Percentiles rank a stretch among this genome's conserved stretches.
These are phyloP conservation scores for Murraya koenigii DNA, from an alignment of 345 rosid species.

Conservation along the genomic window DNA sequence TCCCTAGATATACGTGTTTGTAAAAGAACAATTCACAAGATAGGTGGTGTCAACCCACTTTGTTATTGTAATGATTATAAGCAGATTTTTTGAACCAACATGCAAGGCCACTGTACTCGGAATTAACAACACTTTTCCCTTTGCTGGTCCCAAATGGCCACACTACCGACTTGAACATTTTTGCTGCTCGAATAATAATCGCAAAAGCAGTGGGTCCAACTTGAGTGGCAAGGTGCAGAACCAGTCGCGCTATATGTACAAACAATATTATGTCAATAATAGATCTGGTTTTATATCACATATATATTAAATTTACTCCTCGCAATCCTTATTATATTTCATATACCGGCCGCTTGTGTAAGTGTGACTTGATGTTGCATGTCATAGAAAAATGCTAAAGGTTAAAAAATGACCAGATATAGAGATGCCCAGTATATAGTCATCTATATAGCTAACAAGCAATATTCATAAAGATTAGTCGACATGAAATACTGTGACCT, in stretches of 20 bases:
- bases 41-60: slow-evolving; percentile 1
- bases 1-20: background rate
- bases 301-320: too few species aligned
- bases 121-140: background rate
- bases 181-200: background rate
- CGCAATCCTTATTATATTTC: too few species aligned
- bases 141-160: slow-evolving; percentile 7
- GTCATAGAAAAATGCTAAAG: slow-evolving; percentile 14
- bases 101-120: background rate
- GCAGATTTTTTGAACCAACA: slow-evolving; percentile 20
- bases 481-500: slow-evolving; percentile 24
- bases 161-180: background rate
- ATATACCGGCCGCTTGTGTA: too few species aligned
- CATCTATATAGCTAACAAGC: background rate
- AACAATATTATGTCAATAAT: background rate
- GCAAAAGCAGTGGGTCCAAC: slow-evolving; percentile 3
- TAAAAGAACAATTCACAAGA: background rate
- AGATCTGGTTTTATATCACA: too few species aligned
- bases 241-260: background rate
- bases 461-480: slow-evolving; percentile 9
- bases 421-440: background rate
- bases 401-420: background rate
- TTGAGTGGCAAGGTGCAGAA: background rate
- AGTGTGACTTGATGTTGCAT: slow-evolving; percentile 20
- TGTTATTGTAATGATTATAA: slow-evolving; percentile 20